Percentiles rank a stretch among this genome's conserved stretches.
phyloP scores from a whole-genome alignment of 106 monocot genomes.

The Posidonia australis region DNA sequence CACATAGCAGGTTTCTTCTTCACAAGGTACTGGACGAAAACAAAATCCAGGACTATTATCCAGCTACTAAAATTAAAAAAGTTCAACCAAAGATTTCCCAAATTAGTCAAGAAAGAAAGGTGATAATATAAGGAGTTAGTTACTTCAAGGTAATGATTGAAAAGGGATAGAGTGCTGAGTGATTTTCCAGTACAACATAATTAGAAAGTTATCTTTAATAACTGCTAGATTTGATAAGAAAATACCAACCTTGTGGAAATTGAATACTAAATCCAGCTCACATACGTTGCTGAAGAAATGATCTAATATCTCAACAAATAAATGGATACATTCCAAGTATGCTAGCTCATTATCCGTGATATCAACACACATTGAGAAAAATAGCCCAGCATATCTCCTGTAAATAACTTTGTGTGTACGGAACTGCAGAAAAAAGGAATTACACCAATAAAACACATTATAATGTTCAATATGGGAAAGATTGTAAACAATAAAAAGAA shows the following conservation, averaged over 20 bases:
- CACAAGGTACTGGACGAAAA: no score
- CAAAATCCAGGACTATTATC: no score
- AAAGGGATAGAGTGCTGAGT: no score
- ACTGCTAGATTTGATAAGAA: conserved; percentile 1
- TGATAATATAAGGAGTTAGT: background rate
- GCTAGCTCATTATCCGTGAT: conserved; percentile 98
- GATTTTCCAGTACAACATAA: no score
- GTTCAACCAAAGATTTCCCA: no score
- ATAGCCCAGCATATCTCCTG: conserved; percentile 97
- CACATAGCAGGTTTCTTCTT: no score
- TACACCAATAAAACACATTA: background rate
- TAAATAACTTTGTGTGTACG: conserved; percentile 94
- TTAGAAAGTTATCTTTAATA: background rate
- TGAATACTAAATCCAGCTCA: conserved; percentile 94
- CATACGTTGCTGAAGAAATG: conserved; percentile 99
- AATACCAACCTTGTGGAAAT: conserved; percentile 87
- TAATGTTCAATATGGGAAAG: background rate
- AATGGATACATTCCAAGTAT: conserved; percentile 93
- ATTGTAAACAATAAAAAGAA: background rate
- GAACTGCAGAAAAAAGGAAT: conserved; percentile 69
- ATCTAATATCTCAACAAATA: conserved; percentile 97
- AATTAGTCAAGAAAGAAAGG: no score
- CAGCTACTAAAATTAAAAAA: no score
- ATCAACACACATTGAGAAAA: conserved; percentile 97
- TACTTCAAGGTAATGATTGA: no score